Evolutionary conservation across 2,329 filamentous ascomycete genomes (phyloP).

Genomic region (Pseudopyrenochaeta lycopersici): DNA sequence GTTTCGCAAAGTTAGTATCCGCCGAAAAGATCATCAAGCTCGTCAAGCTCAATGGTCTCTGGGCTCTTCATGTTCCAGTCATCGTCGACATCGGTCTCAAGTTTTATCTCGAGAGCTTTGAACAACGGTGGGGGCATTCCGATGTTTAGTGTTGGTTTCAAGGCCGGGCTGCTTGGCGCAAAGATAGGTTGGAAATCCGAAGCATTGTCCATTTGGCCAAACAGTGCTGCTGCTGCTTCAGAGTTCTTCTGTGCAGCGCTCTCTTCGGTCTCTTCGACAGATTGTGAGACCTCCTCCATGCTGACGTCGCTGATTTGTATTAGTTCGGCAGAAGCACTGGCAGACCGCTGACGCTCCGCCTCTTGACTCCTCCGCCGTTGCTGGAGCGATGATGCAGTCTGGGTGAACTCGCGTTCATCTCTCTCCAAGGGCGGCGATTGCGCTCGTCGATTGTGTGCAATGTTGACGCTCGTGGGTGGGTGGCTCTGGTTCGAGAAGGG

Average conservation of each 20-base stretch:
- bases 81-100: conserved; percentile 38
- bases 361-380: conserved; percentile 59
- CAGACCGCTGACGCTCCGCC: conserved; percentile 51
- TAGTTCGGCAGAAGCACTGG: conserved; percentile 49
- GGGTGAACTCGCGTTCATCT: conserved; percentile 96
- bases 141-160: conserved; percentile 50
- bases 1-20: conserved; percentile 65
- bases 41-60: conserved; percentile 90
- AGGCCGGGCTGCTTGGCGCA: conserved; percentile 55
- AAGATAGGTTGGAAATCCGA: conserved; percentile 48
- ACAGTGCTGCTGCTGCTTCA: conserved; percentile 59
- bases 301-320: conserved; percentile 35
- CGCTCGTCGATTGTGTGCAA: conserved; percentile 72
- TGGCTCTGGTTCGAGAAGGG: conserved; percentile 66
- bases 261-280: conserved; percentile 57
- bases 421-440: conserved; percentile 89
- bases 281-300: conserved; percentile 51
- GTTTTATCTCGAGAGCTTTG: conserved; percentile 44
- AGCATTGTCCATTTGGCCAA: conserved; percentile 55
- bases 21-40: conserved; percentile 87
- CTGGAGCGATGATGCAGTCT: conserved; percentile 87
- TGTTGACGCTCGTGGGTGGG: conserved; percentile 51
- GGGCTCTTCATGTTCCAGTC: conserved; percentile 68
- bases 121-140: conserved; percentile 43
- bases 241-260: conserved; percentile 60